phyloP scores from a whole-genome alignment of 2,329 filamentous ascomycete species.

The Aspergillus hiratsukae region DNA sequence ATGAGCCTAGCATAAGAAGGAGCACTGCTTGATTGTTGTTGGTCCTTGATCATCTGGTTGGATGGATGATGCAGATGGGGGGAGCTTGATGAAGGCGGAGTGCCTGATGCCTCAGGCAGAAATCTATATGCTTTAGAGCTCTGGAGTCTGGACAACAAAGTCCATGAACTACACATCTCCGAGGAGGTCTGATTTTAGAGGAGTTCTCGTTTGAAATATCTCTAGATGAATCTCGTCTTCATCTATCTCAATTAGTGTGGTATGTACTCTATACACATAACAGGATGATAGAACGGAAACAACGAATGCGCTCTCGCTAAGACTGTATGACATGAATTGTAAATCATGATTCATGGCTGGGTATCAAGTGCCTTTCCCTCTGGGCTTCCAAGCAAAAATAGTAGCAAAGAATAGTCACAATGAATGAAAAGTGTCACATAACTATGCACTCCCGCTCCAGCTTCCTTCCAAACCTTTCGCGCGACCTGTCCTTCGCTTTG shows the following conservation, averaged over 20 bases:
- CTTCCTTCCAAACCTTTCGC: slow-evolving; percentile 32
- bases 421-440: slow-evolving; percentile 27
- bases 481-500: slow-evolving; percentile 30
- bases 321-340: not conserved
- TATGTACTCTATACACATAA: not conserved
- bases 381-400: not conserved
- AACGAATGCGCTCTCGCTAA: not conserved
- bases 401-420: not conserved
- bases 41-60: not conserved
- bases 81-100: not conserved
- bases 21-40: slow-evolving; percentile 14
- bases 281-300: not conserved
- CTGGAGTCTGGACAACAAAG: not conserved
- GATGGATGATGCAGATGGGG: not conserved
- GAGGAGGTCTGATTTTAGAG: not conserved
- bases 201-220: not conserved
- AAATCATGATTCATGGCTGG: slow-evolving; percentile 4
- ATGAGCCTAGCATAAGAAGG: slow-evolving; percentile 8
- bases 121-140: not conserved
- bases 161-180: not conserved
- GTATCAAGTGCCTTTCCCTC: slow-evolving; percentile 5
- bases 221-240: not conserved
- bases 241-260: not conserved
- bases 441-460: slow-evolving; percentile 42
- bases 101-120: not conserved